phyloP scores from a whole-genome alignment of 305 asterid genomes.

The Fraxinus ornus region DNA sequence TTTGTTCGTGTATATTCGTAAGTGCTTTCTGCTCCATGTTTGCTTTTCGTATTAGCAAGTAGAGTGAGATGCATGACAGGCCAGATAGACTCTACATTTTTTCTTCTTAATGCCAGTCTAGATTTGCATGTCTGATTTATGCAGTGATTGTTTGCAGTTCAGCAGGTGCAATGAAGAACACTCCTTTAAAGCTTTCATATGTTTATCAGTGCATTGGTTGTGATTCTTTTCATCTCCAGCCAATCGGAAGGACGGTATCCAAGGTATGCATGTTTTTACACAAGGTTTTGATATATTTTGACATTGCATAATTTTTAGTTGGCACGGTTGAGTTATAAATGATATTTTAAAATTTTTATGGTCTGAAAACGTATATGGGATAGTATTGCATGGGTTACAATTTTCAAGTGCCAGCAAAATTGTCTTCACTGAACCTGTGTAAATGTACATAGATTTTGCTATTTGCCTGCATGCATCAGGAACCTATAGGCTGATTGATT shows the following conservation, averaged over 20 bases:
- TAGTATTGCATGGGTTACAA: not conserved
- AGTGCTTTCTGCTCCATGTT: conserved; percentile 35
- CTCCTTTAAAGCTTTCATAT: conserved; percentile 93
- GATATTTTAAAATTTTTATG: not conserved
- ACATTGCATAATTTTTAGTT: not conserved
- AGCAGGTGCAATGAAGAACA: conserved; percentile 89
- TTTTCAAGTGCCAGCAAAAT: not conserved
- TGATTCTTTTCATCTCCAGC: conserved; percentile 97
- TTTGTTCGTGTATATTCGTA: conserved; percentile 90
- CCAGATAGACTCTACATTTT: not conserved
- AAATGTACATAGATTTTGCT: conserved; percentile 8
- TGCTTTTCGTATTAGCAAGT: conserved; percentile 2
- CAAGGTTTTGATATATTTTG: not conserved
- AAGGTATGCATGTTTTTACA: conserved; percentile 48
- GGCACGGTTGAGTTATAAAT: not conserved
- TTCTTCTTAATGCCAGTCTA: not conserved
- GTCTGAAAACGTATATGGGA: not conserved
- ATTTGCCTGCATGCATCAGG: not conserved
- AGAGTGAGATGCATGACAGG: conserved; percentile 9
- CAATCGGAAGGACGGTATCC: conserved; percentile 75
- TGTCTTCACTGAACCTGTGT: not conserved
- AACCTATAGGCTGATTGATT: not conserved
- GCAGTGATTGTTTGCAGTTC: conserved; percentile 58
- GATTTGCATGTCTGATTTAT: conserved; percentile 28
- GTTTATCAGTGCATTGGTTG: conserved; percentile 93